Base-by-base conservation (phyloP, 1,284 basidiomycete genomes). In the Peniophora sp. region DNA sequence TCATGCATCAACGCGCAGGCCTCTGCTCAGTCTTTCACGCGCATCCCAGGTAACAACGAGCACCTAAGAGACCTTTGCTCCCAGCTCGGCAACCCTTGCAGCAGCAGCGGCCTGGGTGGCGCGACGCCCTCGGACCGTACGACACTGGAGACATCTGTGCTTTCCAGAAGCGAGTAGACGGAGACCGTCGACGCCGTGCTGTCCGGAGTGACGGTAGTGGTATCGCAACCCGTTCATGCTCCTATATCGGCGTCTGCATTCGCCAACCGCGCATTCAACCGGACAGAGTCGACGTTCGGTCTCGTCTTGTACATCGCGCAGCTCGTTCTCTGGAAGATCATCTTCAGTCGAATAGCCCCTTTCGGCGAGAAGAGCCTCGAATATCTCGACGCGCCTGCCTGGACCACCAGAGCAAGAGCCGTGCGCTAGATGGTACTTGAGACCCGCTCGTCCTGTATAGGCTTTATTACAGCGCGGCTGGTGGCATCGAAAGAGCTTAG, bases 391-490 rank as follows among this genome's bases (percentile, higher is more conserved):
- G 51, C 90, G 86, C 64, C 82, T 92, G 61, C 79, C 87, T 2
- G 90, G 88, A 1, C 89, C 88, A 66, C 92, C 93, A 65, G 92
- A 92, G 70, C 94, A 98, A 58, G 88, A 89, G 3, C 96, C 91
- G 64, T 93, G 91, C 17, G 92, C 87, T 68, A 95, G 86, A 70
- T 99, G 96, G 69, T 98, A 98, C 75, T 99, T 98, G 61, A 99
- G 77, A 1, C 90, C 90, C 63, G 92, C 92, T 54, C 92, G 92
- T 71, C 98, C 96, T 76, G 97, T 97, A 79, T 99, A 99, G 43
- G 85, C 85, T 78, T 99, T 99, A 74, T 94, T 95, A 75, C 96
- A 99, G 51, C 97, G 95, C 0, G 91, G 87, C 60, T 96, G 96
- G 14, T 92, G 93, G 74, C 96, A 99, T 56, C 88, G 82, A 84